These are phyloP conservation scores for Aspergillus ruber DNA, from an alignment of 2,329 filamentous ascomycete genomes.

Conservation along the genomic window DNA sequence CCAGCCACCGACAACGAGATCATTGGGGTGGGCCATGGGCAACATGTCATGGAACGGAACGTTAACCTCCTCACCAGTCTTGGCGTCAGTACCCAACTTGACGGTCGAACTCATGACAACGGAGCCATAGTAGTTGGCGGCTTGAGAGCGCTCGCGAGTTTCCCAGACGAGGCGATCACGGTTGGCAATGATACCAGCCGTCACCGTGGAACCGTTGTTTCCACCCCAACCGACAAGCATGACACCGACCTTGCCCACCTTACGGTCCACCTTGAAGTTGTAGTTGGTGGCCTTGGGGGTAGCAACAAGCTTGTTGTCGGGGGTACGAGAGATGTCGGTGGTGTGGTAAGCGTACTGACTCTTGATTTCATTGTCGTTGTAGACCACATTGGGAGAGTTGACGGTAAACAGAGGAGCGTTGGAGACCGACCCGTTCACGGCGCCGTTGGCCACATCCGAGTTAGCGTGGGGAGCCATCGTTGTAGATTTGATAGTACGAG, in stretches of 20 bases:
- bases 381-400: conserved; percentile 84
- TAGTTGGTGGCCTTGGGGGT: conserved; percentile 84
- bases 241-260: conserved; percentile 85
- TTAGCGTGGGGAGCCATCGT: conserved; percentile 92
- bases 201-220: conserved; percentile 97
- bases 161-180: conserved; percentile 81
- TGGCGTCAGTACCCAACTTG: conserved; percentile 84
- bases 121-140: conserved; percentile 97
- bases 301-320: conserved; percentile 71
- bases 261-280: conserved; percentile 95
- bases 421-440: conserved; percentile 48
- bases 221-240: conserved; percentile 98
- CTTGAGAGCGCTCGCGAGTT: conserved; percentile 77
- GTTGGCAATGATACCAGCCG: conserved; percentile 95
- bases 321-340: conserved; percentile 67
- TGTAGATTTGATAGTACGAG: conserved; percentile 24
- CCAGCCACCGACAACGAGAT: conserved; percentile 92
- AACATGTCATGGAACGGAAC: conserved; percentile 91
- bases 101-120: conserved; percentile 95
- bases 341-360: conserved; percentile 97
- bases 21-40: conserved; percentile 95
- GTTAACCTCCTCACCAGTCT: conserved; percentile 84
- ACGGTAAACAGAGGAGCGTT: conserved; percentile 67
- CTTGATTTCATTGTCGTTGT: conserved; percentile 80
- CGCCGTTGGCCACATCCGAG: conserved; percentile 48